Evolutionary conservation across 352 stramenopile genomes (phyloP).

Genomic region (Pythium rishiriense): DNA sequence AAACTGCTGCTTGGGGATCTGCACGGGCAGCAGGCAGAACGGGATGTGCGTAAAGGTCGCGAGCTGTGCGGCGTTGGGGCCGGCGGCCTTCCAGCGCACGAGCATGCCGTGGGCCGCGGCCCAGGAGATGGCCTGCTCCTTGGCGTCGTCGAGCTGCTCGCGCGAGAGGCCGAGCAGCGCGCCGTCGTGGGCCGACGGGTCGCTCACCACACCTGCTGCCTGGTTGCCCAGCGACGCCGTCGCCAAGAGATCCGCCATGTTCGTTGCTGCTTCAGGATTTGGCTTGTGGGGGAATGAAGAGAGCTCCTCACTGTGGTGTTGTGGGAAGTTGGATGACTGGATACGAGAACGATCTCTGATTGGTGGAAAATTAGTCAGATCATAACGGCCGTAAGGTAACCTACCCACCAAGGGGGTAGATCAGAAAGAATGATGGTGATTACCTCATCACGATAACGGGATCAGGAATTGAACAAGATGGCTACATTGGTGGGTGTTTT

Average conservation of each 20-base stretch:
- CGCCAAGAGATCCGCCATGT: conserved; percentile 32
- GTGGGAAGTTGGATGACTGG: not conserved
- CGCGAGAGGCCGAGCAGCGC: conserved; percentile 41
- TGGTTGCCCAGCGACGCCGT: conserved; percentile 25
- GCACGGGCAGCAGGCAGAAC: conserved; percentile 70
- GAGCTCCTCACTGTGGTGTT: conserved; percentile 7
- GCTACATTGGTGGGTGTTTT: conserved; percentile 3
- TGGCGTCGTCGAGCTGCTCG: conserved; percentile 47
- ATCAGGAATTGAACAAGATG: not conserved
- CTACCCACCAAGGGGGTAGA: too few species aligned
- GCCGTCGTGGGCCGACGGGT: conserved; percentile 29
- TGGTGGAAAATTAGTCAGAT: conserved; percentile 12
- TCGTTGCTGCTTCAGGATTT: not conserved
- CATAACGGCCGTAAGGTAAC: conserved; percentile 9
- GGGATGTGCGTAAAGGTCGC: conserved; percentile 76
- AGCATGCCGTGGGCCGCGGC: conserved; percentile 74
- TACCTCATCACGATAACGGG: conserved; percentile 10
- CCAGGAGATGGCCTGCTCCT: conserved; percentile 74
- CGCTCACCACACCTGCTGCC: not conserved
- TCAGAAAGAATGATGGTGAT: conserved; percentile 8
- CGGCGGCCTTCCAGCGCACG: conserved; percentile 55
- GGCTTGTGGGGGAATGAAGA: not conserved
- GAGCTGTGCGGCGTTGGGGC: conserved; percentile 27
- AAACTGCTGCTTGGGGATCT: conserved; percentile 61
- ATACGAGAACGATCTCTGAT: not conserved